These are phyloP conservation scores for Ceratocystis albifundus DNA, from an alignment of 2,329 filamentous ascomycete genomes.

Conservation along the genomic window DNA sequence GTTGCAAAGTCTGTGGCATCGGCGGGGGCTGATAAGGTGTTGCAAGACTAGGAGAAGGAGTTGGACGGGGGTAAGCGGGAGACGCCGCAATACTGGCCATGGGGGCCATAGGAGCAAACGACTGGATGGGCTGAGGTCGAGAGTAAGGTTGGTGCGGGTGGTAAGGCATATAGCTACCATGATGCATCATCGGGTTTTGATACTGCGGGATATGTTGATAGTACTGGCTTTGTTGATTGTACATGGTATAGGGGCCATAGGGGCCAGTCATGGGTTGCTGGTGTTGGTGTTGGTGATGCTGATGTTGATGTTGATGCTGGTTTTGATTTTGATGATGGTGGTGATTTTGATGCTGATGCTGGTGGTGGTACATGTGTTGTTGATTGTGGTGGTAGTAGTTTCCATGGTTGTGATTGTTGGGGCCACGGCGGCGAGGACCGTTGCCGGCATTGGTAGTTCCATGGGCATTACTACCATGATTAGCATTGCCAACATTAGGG, in stretches of 20 bases:
- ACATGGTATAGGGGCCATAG: constrained; percentile 15
- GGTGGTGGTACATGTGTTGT: constrained; percentile 28
- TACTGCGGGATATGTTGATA: constrained; percentile 30
- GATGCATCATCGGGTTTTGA: constrained; percentile 34
- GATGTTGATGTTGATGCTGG: constrained; percentile 32
- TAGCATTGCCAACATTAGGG: constrained; percentile 12
- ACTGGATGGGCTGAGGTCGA: constrained; percentile 43
- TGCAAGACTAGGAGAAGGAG: constrained; percentile 43
- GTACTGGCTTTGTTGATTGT: constrained; percentile 27
- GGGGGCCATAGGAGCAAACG: constrained; percentile 39
- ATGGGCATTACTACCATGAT: constrained; percentile 30
- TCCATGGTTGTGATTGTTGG: constrained; percentile 11
- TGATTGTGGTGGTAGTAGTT: constrained; percentile 7
- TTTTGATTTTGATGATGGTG: constrained; percentile 24
- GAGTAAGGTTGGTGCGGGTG: constrained; percentile 31
- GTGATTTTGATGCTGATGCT: constrained; percentile 27
- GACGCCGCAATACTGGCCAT: constrained; percentile 5
- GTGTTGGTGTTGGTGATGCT: constrained; percentile 28
- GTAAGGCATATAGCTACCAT: constrained; percentile 38
- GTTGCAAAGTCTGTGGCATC: constrained; percentile 32
- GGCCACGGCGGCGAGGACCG: constrained; percentile 29
- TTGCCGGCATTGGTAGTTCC: constrained; percentile 30
- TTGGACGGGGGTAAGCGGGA: constrained; percentile 34
- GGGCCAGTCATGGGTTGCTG: constrained; percentile 14
- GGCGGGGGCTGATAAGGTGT: constrained; percentile 47